phyloP scores from a whole-genome alignment of 495 filamentous ascomycete genomes.

The Podospora pseudoanserina region DNA sequence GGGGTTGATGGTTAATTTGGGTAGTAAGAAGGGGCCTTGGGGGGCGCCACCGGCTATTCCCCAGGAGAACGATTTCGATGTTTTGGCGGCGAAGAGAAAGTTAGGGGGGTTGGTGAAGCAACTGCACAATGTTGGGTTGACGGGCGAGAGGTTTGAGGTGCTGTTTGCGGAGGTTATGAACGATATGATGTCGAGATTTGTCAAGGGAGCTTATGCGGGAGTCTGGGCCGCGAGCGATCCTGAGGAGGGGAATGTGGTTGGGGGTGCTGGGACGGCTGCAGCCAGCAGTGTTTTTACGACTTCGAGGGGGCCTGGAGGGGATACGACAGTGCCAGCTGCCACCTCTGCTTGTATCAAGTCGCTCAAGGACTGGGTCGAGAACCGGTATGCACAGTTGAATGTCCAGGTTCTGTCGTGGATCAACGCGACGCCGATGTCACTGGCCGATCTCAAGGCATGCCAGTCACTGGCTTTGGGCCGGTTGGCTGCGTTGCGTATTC shows the following conservation, averaged over 20 bases:
- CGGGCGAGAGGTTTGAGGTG: conserved; percentile 68
- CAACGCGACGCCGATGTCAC: conserved; percentile 39
- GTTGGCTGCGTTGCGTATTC: conserved; percentile 73
- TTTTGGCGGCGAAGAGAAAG: conserved; percentile 47
- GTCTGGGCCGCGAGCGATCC: conserved; percentile 45
- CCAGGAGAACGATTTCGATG: conserved; percentile 21
- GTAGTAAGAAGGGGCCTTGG: conserved; percentile 15
- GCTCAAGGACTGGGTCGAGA: conserved; percentile 67
- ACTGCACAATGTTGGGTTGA: conserved; percentile 68
- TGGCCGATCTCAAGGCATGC: conserved; percentile 69
- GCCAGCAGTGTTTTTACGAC: conserved; percentile 12
- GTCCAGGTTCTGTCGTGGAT: conserved; percentile 56
- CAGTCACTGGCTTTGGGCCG: conserved; percentile 74
- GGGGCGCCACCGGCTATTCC: conserved; percentile 23
- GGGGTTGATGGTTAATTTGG: neutral
- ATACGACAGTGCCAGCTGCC: conserved; percentile 34
- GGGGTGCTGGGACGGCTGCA: conserved; percentile 3
- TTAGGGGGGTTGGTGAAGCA: conserved; percentile 57
- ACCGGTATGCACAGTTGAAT: conserved; percentile 62
- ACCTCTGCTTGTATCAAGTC: conserved; percentile 54
- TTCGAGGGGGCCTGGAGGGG: conserved; percentile 23
- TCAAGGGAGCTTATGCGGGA: conserved; percentile 56
- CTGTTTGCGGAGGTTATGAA: conserved; percentile 75
- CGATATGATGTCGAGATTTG: conserved; percentile 61
- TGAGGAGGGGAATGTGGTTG: conserved; percentile 1